phyloP scores from a whole-genome alignment of 2,329 filamentous ascomycete genomes.

The Neofusicoccum sp. region DNA sequence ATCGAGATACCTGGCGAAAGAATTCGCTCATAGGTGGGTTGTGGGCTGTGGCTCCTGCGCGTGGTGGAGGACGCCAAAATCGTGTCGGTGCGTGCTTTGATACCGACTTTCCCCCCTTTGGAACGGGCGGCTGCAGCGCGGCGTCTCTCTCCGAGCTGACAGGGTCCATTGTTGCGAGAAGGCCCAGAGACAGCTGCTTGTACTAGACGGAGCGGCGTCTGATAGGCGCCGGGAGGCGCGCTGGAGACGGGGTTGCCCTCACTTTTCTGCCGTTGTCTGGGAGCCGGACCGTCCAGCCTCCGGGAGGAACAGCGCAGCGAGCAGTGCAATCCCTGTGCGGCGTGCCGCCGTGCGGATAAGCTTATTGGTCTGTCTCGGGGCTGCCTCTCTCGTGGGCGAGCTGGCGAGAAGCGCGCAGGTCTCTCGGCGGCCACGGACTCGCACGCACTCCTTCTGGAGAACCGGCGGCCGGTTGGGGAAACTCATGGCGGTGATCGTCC shows the following conservation, averaged over 20 bases:
- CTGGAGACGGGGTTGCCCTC: not conserved
- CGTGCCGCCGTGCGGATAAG: slow-evolving; percentile 9
- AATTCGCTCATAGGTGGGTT: slow-evolving; percentile 15
- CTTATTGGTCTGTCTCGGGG: slow-evolving; percentile 13
- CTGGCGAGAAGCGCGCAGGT: too few species aligned
- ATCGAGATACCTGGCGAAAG: not conserved
- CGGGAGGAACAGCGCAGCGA: not conserved
- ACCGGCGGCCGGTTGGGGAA: not conserved
- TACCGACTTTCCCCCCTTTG: slow-evolving; percentile 10
- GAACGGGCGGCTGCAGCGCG: not conserved
- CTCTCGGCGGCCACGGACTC: too few species aligned
- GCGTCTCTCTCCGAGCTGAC: not conserved
- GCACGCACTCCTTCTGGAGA: not conserved
- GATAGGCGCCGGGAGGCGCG: not conserved
- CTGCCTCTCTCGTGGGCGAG: not conserved
- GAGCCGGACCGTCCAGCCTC: not conserved
- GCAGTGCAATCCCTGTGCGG: not conserved
- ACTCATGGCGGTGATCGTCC: slow-evolving; percentile 8
- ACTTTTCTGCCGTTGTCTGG: not conserved
- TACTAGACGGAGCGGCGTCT: not conserved
- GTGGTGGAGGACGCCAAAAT: slow-evolving; percentile 1
- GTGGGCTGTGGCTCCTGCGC: not conserved
- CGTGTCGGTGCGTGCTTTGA: not conserved
- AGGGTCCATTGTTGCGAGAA: not conserved
- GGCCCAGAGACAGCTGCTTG: not conserved